Base-by-base conservation (phyloP, 306 rosid genomes). In the Prunus mira region DNA sequence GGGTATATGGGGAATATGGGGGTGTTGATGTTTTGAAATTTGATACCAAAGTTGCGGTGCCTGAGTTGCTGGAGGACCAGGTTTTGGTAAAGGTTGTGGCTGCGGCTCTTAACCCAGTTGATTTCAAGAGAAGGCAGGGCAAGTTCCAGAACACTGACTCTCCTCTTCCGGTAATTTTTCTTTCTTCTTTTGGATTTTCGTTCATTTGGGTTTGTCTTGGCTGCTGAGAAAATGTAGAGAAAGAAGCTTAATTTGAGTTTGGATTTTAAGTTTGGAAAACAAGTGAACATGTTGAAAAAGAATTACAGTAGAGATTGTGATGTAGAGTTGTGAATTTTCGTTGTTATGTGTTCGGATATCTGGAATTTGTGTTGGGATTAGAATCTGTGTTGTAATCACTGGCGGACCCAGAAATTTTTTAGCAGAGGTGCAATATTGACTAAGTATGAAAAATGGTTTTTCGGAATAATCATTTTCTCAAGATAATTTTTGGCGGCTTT, bases 61-160 rank as follows among this genome's bases (percentile, higher is more conserved):
- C 97, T 46, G 88, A 94, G 10, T 84, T 92, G 49, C 86, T 85
- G 74, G 97, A 90, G 41, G 98, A 92, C 66, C 96, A 90, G 82
- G 92, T 95, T 17, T 88, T 92, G 73, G 67, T 95, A 52, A 90
- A 80, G 80, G 97, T 90, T 58, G 70, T 50, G 49, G 97, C 97
- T 50, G 97, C 97, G 1, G 96, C 97, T 62, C 98, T 95, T 73
- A 95, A 95, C 65, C 98, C 96, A 3, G 98, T 95, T 67, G 97
- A 92, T 82, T 84, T 72, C 72, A 95, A 95, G 86, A 87, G 97
- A 69, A 85, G 93, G 79, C 96, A 74, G 78, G 97, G 97, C 3
- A 95, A 95, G 84, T 95, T 95, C 82, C 79, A 89, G 88, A 90
- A 88, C 81, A 78, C 97, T 65, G 97, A 95, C 78, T 92, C 97